Base-by-base conservation (phyloP, 2,329 filamentous ascomycete species). In the Sporothrix pseudoabietina region DNA sequence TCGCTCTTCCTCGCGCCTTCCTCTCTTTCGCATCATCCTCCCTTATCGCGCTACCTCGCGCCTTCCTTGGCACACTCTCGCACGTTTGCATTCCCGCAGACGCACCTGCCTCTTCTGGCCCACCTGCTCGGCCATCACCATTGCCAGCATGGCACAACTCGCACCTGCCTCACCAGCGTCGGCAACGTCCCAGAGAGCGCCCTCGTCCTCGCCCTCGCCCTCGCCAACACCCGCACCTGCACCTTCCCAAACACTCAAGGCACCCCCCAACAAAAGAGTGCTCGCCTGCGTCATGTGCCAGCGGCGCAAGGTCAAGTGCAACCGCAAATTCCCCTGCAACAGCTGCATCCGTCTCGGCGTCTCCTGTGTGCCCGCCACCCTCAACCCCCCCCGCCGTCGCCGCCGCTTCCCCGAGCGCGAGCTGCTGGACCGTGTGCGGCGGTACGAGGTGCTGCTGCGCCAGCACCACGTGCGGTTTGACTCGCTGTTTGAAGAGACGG, bases 261-360 rank as follows among this genome's bases (percentile, higher is more conserved):
- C 63, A 1, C 12, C 54, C 26, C n/a, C 83, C 78, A 79, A 81
- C 12, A 80, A 80, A 30, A 81, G 86, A 75, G 82, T 87, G 57
- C 80, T 87, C 72, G 85, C 85, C 22, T 88, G 87, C 76, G 85
- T 87, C 52, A 81, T 88, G 55, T 89, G 87, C 77, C 87, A 89
- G 78, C 85, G 87, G 78, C 85, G 87, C 77, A 89, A 89, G 80
- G 88, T 89, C 79, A 88, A 88, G 78, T 89, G 87, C 80, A 87
- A 89, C 77, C 84, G 87, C 75, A 85, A 83, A 66, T 87, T 84
- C 39, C 87, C 87, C 12, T 89, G 87, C 78, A 84, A 86, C 73
- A 88, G 89, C 76, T 89, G 87, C 76, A 80, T 65, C 10, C 69
- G 70, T 22, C 12, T 54, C 5, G 73, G 73, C 52, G 71, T 44